phyloP scores from a whole-genome alignment of 225 moss, liverwort and hornwort genomes.

The Rhytidiadelphus loreus region DNA sequence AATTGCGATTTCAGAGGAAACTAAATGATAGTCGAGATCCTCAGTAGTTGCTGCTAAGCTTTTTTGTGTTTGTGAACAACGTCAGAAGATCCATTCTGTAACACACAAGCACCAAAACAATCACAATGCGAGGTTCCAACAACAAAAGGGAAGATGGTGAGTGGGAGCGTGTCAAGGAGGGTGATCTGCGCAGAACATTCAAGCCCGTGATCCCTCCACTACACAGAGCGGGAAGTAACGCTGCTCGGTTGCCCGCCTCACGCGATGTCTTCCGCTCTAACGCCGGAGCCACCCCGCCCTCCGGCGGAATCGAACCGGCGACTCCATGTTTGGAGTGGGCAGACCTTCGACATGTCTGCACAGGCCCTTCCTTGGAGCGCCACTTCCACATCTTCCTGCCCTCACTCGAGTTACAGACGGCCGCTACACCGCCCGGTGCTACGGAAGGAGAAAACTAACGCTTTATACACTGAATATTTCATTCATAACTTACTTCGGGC shows the following conservation, averaged over 20 bases:
- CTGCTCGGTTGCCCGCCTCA: constrained; percentile 37
- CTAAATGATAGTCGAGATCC: neutral
- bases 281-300: neutral
- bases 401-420: neutral
- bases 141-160: neutral
- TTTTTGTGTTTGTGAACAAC: neutral
- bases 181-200: constrained; percentile 12
- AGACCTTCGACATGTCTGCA: neutral
- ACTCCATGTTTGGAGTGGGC: neutral
- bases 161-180: neutral
- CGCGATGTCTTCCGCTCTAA: neutral
- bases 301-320: neutral
- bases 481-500: neutral
- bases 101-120: neutral
- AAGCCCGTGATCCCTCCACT: constrained; percentile 20
- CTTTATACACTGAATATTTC: neutral
- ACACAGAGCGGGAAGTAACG: constrained; percentile 12
- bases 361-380: neutral
- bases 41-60: neutral
- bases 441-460: accelerated
- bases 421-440: neutral
- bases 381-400: neutral
- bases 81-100: neutral
- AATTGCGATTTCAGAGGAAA: neutral
- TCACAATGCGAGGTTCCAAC: neutral